Base-by-base conservation (phyloP, 2,329 filamentous ascomycete species). In the Colletotrichum melonis region DNA sequence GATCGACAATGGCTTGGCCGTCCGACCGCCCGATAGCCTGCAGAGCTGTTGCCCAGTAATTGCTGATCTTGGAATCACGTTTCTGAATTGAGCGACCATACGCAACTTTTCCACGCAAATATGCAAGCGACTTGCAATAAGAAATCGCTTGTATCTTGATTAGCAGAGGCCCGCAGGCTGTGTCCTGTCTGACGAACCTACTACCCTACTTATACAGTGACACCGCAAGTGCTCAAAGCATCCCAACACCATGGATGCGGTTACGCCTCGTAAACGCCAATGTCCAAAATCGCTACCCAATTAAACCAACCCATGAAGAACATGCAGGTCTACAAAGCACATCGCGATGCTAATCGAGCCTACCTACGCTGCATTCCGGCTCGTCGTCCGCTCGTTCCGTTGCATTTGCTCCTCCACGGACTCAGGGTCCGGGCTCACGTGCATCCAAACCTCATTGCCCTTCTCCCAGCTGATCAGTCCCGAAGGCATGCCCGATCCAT, bases 381-480 rank as follows among this genome's bases (percentile, higher is more conserved):
- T 49, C 22, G 46, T 52, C 46, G 28, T n/a, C 32, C n/a, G 55
- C 55, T 52, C 58, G 16, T 67, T 72, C 30, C 59, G 58, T 26
- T 30, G 64, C 57, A 70, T 59, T 30, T 74, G 68, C 56, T 74
- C 69, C 46, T 79, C 77, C 46, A 81, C 74, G 26, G 78, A 73
- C 55, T 74, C 75, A 55, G 54, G 67, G 11, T 68, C 74, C 5
- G 81, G 81, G 46, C 79, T 78, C 58, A 80, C 75, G 70, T 82
- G 81, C 71, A 79, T 78, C 77, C 79, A 81, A n/a, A 81, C 74
- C 69, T 82, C 79, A 56, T 78, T 76, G 58, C 77, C 79, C 66
- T 67, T 68, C 28, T 75, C 78, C 78, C 79, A 81, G 75, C 76
- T 76, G 65, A 78, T 74, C 46, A 85, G 75, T 26, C 82, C 82